Evolutionary conservation across 148 eudicot genomes (phyloP).

Genomic region (Pharnaceum exiguum): DNA sequence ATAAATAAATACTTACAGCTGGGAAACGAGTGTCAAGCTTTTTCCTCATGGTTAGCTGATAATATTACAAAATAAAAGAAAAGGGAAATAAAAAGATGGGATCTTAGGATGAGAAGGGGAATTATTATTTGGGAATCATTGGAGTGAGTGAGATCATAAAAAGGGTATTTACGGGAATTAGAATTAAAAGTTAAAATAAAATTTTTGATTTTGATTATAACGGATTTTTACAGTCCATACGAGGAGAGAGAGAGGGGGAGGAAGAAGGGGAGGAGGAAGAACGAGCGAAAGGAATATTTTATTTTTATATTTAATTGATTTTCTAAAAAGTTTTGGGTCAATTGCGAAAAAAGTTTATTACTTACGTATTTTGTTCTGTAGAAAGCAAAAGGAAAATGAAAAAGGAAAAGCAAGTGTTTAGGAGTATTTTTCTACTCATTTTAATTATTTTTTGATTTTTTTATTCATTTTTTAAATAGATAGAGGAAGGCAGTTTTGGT

Average conservation of each 20-base stretch:
- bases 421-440: not conserved
- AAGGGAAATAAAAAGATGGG: not conserved
- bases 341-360: not conserved
- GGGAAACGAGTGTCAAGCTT: conserved; percentile 66
- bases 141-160: conserved; percentile 3
- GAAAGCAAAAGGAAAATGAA: not conserved
- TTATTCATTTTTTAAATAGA: too few species aligned
- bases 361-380: not conserved
- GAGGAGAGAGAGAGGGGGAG: not conserved
- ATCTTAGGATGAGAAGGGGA: conserved; percentile 5
- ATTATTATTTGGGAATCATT: conserved; percentile 7
- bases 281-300: not conserved
- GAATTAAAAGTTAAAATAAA: not conserved
- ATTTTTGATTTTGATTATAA: too few species aligned
- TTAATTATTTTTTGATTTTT: too few species aligned
- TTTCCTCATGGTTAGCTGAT: conserved; percentile 41
- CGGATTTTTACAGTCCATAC: not conserved
- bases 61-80: not conserved
- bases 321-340: conserved; percentile 5
- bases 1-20: conserved; percentile 38
- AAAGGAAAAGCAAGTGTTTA: too few species aligned
- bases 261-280: not conserved
- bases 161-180: conserved; percentile 1
- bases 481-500: too few species aligned
- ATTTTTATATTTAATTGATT: not conserved